Conservation (phyloP, 106 monocot genomes). For the Dendrobium catenatum region DNA sequence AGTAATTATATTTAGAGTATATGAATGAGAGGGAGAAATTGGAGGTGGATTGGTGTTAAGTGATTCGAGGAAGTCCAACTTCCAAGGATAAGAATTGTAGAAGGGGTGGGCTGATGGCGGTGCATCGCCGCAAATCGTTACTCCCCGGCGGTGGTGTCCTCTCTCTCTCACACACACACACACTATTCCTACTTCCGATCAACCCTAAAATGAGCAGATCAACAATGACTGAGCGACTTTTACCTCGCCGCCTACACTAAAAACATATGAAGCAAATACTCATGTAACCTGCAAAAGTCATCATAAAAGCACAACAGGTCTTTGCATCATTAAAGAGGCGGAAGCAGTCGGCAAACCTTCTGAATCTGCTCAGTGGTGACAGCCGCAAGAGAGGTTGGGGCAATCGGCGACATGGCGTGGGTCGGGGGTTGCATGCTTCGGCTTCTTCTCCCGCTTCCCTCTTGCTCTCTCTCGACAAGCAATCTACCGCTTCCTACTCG, state of each 20-base stretch:
- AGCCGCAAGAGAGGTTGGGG: slow-evolving; percentile 7
- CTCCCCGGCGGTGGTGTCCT: no score
- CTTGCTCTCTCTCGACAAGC: background rate
- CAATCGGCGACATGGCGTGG: slow-evolving; percentile 5
- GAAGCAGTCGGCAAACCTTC: slow-evolving; percentile 14
- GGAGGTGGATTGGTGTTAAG: no score
- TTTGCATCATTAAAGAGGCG: background rate
- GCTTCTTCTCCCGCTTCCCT: background rate
- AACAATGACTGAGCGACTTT: background rate
- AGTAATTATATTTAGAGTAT: no score
- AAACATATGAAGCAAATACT: background rate
- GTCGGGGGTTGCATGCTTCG: background rate
- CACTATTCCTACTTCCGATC: background rate
- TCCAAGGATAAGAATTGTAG: no score
- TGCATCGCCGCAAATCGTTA: no score
- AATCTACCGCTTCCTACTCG: background rate
- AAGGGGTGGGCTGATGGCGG: no score
- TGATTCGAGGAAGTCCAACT: no score
- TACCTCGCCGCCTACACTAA: background rate
- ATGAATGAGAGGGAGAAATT: no score
- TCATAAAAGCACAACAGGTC: background rate
- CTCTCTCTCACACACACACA: no score
- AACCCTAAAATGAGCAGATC: background rate
- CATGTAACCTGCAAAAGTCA: background rate
- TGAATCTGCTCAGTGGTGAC: slow-evolving; percentile 40